phyloP scores from a whole-genome alignment of 1,284 basidiomycete species.

The Leccinum pachyderme region DNA sequence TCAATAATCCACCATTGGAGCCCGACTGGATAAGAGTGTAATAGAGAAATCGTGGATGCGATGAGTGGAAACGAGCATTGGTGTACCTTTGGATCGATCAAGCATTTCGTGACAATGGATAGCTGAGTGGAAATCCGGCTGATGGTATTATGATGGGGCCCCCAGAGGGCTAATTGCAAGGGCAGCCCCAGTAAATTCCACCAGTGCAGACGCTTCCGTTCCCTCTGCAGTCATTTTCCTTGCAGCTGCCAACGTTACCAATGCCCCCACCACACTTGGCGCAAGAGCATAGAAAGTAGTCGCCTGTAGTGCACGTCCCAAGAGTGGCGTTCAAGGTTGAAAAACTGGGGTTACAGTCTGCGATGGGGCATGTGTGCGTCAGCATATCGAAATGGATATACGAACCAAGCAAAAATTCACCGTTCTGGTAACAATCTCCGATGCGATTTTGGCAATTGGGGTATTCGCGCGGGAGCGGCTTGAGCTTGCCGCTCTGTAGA shows the following conservation, averaged over 20 bases:
- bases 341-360: neutral
- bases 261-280: constrained; percentile 1
- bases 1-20: too few relatives aligned
- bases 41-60: neutral
- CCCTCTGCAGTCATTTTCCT: neutral
- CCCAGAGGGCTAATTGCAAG: neutral
- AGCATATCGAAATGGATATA: neutral
- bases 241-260: neutral
- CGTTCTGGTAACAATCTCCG: neutral
- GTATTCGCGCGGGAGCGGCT: neutral
- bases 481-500: neutral
- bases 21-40: neutral
- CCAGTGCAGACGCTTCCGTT: neutral
- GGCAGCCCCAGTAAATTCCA: constrained; percentile 3
- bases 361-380: neutral
- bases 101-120: neutral
- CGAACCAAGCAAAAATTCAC: neutral
- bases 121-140: neutral
- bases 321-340: neutral
- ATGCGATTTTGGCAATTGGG: neutral
- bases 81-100: neutral
- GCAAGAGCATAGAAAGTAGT: neutral
- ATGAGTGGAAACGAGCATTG: neutral
- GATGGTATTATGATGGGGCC: neutral
- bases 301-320: neutral